These are phyloP conservation scores for Ophiocordyceps camponoti-floridani DNA, from an alignment of 2,329 filamentous ascomycete genomes.

Conservation along the genomic window DNA sequence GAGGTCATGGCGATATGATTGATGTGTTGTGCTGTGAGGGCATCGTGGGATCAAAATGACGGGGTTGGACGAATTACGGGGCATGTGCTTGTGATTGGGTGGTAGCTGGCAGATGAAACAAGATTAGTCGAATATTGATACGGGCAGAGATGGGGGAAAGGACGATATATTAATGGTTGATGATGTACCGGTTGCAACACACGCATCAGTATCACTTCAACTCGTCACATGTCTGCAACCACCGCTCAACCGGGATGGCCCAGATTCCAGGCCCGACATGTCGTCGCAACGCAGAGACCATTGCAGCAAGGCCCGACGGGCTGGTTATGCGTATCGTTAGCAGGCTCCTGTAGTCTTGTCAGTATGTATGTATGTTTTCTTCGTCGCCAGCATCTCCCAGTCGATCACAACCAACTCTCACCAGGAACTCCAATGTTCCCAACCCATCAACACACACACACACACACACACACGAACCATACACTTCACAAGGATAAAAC, in stretches of 20 bases:
- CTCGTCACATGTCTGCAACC: background rate
- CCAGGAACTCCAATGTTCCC: too few relatives aligned
- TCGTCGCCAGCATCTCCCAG: background rate
- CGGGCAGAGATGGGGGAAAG: too few relatives aligned
- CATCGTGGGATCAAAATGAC: background rate
- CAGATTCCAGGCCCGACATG: constrained; percentile 19
- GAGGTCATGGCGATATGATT: background rate
- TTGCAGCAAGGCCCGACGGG: constrained; percentile 21
- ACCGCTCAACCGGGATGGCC: constrained; percentile 1
- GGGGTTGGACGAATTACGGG: background rate
- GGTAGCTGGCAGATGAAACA: too few relatives aligned
- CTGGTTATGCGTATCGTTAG: constrained; percentile 16
- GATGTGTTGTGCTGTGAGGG: background rate
- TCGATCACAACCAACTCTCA: too few relatives aligned
- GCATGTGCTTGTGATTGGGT: too few relatives aligned
- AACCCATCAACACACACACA: too few relatives aligned
- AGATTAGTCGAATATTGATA: too few relatives aligned
- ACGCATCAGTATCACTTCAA: too few relatives aligned
- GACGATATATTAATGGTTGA: too few relatives aligned
- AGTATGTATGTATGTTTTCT: background rate
- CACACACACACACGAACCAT: too few relatives aligned
- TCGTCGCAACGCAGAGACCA: constrained; percentile 22
- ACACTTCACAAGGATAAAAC: background rate
- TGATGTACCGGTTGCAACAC: too few relatives aligned
- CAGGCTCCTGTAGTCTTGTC: constrained; percentile 10